Percentiles rank a stretch among this genome's conserved stretches.
These are phyloP conservation scores for Chlamydomonas schloesseri DNA, from an alignment of 139 green algal genomes.

Conservation along the genomic window DNA sequence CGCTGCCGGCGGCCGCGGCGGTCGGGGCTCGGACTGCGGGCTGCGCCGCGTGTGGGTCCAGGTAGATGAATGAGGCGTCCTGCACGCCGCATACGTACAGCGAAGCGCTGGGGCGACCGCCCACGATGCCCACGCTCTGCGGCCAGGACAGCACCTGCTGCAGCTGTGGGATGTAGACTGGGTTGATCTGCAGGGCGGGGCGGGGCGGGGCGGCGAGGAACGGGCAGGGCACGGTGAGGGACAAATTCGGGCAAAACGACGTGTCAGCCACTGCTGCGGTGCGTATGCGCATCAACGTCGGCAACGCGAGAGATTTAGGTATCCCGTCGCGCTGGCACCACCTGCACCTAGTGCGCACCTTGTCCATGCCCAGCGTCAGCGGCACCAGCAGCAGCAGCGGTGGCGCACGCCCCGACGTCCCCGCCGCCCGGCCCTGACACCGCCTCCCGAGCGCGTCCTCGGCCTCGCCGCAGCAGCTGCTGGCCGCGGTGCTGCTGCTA, in stretches of 20 bases:
- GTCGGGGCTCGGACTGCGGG: neutral
- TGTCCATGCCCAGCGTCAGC: conserved; percentile 85
- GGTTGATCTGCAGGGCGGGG: conserved; percentile 75
- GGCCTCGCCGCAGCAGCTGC: too few species aligned
- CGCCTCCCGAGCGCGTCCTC: too few species aligned
- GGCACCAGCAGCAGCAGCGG: conserved; percentile 85
- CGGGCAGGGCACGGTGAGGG: too few species aligned
- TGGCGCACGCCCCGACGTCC: too few species aligned
- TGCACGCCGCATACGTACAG: conserved; percentile 88
- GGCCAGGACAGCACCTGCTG: conserved; percentile 76
- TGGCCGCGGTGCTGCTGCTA: too few species aligned
- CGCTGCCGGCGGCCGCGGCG: neutral
- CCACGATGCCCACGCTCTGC: conserved; percentile 92
- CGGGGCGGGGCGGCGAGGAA: neutral
- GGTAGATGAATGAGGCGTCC: conserved; percentile 71
- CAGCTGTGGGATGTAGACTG: conserved; percentile 86
- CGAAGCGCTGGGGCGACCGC: conserved; percentile 83
- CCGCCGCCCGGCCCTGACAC: too few species aligned
- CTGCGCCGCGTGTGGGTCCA: conserved; percentile 88
- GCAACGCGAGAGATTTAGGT: too few species aligned
- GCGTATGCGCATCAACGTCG: too few species aligned
- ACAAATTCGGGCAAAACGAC: too few species aligned
- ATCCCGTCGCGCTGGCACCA: too few species aligned
- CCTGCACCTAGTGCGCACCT: conserved; percentile 71
- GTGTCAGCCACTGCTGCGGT: too few species aligned